Base-by-base conservation (phyloP, 2,329 filamentous ascomycete species). In the Colletotrichum endophyticum region DNA sequence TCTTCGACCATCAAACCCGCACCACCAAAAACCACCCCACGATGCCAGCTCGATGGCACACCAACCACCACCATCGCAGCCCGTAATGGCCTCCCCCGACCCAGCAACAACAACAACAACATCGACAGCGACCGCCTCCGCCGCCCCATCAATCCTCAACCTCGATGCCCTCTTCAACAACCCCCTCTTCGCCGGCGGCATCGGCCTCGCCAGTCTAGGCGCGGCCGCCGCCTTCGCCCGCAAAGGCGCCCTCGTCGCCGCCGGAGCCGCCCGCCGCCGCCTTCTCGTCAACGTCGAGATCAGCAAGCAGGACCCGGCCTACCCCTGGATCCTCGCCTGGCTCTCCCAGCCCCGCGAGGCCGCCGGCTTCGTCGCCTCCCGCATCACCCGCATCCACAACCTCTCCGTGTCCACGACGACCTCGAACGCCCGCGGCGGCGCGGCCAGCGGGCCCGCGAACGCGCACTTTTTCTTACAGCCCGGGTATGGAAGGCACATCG, bases 201-300 rank as follows among this genome's bases (percentile, higher is more conserved):
- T 99, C 80, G 97, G 97, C 80, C 94, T 99, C 70, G 97, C 96
- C 77, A 95, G 94, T 34, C 90, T 99, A 69, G 97, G 96, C 78
- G 95, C 96, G 39, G 94, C 91, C 56, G 91, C 96, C 36, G 94
- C 95, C 15, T 92, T 98, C 80, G 95, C 93, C 34, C 95, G 97
- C 78, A 94, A 94, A 82, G 95, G 95, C 39, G 84, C 94, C 75
- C 91, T 96, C 76, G 89, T 92, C 80, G 92, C 92, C 71, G 93
- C 94, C n/a, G 91, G 91, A 59, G 89, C 98, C 73, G 87, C 98
- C 75, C 94, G 95, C 66, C 93, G 94, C 70, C 95, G 96, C 66
- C 92, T 99, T 86, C 92, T 99, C 34, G 95, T 99, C 81, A 96
- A 98, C 81, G 93, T 99, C 81, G 97, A 99, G 85, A 98, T 99